Conservation (phyloP, 495 filamentous ascomycete genomes). For the Hypoxylon intermedium region DNA sequence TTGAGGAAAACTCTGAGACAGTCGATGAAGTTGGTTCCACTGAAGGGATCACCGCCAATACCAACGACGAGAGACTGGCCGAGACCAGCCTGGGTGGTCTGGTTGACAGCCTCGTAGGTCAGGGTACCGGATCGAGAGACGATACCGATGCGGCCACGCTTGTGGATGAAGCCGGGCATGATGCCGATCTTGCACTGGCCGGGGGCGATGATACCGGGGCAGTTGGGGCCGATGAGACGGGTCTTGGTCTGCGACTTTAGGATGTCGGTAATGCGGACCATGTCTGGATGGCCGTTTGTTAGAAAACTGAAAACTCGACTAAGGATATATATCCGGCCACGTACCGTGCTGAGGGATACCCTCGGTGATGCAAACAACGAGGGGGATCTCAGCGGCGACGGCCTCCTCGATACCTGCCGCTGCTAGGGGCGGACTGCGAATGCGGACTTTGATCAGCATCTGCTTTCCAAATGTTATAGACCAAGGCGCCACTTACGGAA, state of each 20-base stretch:
- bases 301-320: background rate
- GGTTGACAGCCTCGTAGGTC: constrained; percentile 99
- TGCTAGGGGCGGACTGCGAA: constrained; percentile 79
- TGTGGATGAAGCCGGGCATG: constrained; percentile 99
- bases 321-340: constrained; percentile 37
- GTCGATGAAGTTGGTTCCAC: constrained; percentile 99
- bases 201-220: constrained; percentile 95
- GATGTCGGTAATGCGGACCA: constrained; percentile 98
- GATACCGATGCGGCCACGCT: constrained; percentile 97
- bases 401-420: constrained; percentile 97
- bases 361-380: constrained; percentile 98
- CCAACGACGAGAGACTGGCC: constrained; percentile 98
- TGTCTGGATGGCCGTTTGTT: constrained; percentile 72
- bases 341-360: constrained; percentile 95
- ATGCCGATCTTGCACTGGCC: constrained; percentile 99
- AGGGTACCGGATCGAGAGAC: constrained; percentile 98
- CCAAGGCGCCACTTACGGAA: constrained; percentile 69
- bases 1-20: constrained; percentile 96
- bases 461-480: constrained; percentile 12
- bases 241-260: constrained; percentile 98
- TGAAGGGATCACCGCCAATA: constrained; percentile 98
- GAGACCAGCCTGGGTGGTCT: constrained; percentile 95
- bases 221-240: constrained; percentile 95
- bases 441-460: background rate
- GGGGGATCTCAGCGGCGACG: constrained; percentile 85